Base-by-base conservation (phyloP, 805 yeast genomes). In the Scheffersomyces lignosus region DNA sequence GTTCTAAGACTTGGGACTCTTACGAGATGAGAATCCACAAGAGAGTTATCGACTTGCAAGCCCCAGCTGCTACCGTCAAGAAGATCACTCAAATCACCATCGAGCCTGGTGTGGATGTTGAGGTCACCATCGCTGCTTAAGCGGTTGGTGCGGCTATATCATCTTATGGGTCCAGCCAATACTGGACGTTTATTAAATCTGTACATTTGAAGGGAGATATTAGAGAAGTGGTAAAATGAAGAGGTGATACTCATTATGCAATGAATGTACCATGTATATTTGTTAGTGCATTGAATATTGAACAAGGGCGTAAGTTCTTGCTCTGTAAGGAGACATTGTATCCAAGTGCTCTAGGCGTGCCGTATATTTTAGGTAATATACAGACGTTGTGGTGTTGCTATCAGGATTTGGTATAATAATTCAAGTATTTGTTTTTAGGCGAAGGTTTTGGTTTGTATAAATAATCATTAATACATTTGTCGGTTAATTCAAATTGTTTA, bases 1-100 rank as follows among this genome's bases (percentile, higher is more conserved):
- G 99, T 93, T 93, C 99, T 62, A 93, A 93, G 91, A 93, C 99
- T 65, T 93, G 97, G 97, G 99, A 93, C 73, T 79, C 95, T 64
- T 93, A 83, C 76, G 99, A 93, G 82, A 86, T 93, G 96, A 91
- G 97, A 86, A 89, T 93, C 82, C 99, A 93, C 96, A 93, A 93
- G 95, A 90, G 99, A 79, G 85, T 88, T 75, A 88, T 93, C 67
- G 96, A 90, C 79, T 82, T 93, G 73, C 91, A 87, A 77, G 96
- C 98, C 56, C 96, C 97, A 74, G 87, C 96, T 66, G 76, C 79
- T 52, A 73, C 81, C 56, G 96, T 91, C 74, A 89, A 86, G 86
- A 86, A 83, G 77, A 88, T 91, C 78, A 90, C 98, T 62, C 90
- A 90, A 71, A 85, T 89, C 84, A 87, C 96, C 78, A 84, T 91